Percentiles rank a stretch among this genome's conserved stretches.
These are phyloP conservation scores for Rosa lucieae DNA, from an alignment of 306 rosid species.

Conservation along the genomic window DNA sequence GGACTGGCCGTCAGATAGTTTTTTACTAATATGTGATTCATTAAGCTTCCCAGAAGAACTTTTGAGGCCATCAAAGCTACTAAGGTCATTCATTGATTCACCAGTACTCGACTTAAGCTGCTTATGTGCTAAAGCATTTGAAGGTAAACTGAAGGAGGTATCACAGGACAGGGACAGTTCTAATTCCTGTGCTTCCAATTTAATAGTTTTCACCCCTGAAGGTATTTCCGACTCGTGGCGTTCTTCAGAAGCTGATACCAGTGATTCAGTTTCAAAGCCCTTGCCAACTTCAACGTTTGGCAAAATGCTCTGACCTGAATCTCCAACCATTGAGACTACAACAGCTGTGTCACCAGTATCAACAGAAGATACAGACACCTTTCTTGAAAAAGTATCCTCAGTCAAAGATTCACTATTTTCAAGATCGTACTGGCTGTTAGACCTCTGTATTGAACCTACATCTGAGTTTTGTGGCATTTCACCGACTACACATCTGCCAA, in stretches of 20 bases:
- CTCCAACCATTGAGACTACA: slow-evolving; percentile 83
- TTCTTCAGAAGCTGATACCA: slow-evolving; percentile 37
- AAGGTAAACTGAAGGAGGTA: slow-evolving; percentile 43
- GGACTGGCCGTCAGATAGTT: slow-evolving; percentile 49
- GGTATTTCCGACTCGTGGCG: slow-evolving; percentile 34
- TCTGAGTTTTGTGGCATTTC: slow-evolving; percentile 46
- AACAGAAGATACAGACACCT: slow-evolving; percentile 79
- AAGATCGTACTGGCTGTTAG: slow-evolving; percentile 30
- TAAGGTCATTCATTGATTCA: slow-evolving; percentile 40
- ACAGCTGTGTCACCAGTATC: slow-evolving; percentile 94
- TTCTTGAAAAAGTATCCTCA: slow-evolving; percentile 55
- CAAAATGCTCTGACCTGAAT: slow-evolving; percentile 37
- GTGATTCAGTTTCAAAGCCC: slow-evolving; percentile 47
- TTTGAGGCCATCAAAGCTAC: slow-evolving; percentile 36
- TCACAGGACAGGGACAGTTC: slow-evolving; percentile 58
- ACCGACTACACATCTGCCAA: slow-evolving; percentile 65
- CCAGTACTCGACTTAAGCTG: slow-evolving; percentile 40
- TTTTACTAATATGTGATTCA: slow-evolving; percentile 39
- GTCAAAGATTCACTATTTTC: slow-evolving; percentile 39
- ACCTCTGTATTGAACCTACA: slow-evolving; percentile 38
- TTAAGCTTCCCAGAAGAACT: slow-evolving; percentile 25
- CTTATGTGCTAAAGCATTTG: slow-evolving; percentile 38
- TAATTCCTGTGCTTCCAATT: slow-evolving; percentile 49
- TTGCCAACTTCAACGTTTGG: slow-evolving; percentile 47
- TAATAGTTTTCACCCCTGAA: slow-evolving; percentile 25